Base-by-base conservation (phyloP, 2,329 filamentous ascomycete genomes). In the Cylindrodendrum hubeiense region DNA sequence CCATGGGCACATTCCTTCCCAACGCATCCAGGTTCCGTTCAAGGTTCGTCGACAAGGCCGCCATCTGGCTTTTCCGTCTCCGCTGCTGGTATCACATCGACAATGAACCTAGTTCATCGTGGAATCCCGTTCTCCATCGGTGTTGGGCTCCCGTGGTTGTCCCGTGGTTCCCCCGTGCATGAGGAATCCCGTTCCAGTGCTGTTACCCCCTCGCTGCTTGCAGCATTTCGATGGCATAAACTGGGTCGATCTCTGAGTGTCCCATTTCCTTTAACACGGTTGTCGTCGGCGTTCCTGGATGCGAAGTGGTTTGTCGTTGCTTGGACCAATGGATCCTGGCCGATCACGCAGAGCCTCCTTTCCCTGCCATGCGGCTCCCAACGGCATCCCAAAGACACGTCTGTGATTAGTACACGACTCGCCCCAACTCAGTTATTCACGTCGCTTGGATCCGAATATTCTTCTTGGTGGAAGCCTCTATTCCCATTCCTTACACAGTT, bases 401-500 rank as follows among this genome's bases (percentile, higher is more conserved):
- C 26, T 57, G 8, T 21, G 37, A 41, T 55, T 60, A 60, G 49
- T 44, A 56, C 46, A 52, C 49, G 5, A 24, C 34, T 13, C 47
- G 13, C 19, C 24, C 46, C 21, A 51, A 54, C 47, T 63, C 65
- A 62, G 61, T 67, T 59, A 34, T 67, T 74, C 69, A 74, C 62
- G 54, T 65, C 60, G 62, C 65, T n/a, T 24, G 56, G 54, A 50
- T 55, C 68, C 69, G 63, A 63, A 65, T 71, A n/a, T 68, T 63
- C 67, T 56, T 64, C 63, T 53, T 64, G 63, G 63, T 71, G 70
- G 65, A 71, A 74, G 52, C 49, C 60, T 75, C 66, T 75, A 75
- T 74, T 75, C 70, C 73, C 67, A 68, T 70, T 39, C 65, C 67
- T 69, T 70, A 55, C 52, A 66, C 71, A 72, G 68, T 56, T 74